Base-by-base conservation (phyloP, 2,329 filamentous ascomycete species). In the Hypocreales sp. region DNA sequence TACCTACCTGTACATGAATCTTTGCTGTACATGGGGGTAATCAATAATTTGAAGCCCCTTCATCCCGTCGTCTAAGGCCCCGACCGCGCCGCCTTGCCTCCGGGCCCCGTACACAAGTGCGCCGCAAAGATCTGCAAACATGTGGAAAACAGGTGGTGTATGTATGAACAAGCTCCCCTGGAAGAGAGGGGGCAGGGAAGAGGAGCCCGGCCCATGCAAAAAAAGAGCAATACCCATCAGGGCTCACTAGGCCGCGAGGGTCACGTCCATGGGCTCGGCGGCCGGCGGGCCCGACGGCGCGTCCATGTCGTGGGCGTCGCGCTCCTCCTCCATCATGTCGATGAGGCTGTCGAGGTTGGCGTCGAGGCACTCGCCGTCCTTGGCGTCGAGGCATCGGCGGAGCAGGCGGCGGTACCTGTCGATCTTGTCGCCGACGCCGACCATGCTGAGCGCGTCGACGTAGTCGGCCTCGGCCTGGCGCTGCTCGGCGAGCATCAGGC, bases 391-490 rank as follows among this genome's bases (percentile, higher is more conserved):
- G 32, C 79, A 81, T 33, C 67, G 67, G 32, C 68, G 69, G 18
- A 83, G 67, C 17, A 84, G 60, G 30, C 66, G 66, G 34, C 77
- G 65, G 48, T 86, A 87, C 46, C 75, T 72, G 39, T 75, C 74
- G 37, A 79, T 79, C 45, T 74, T 73, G 47, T 81, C 76, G 20
- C 75, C 72, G 20, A 76, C 72, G 22, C 79, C 79, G 8, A 79
- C 73, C 35, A 73, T 64, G 24, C 68, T 69, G 24, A 81, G 57
- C 9, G 75, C 75, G 27, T 72, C 64, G 22, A 80, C 70, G 35
- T 83, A 81, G 33, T 79, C 73, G 10, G 54, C 49, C 39, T 83
- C 76, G 4, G 75, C 62, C 22, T 61, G 54, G 26, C 66, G 60
- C 40, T 79, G 71, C 40, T 78, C 70, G 4, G 56, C 47, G 24